Evolutionary conservation across 1,139 yeast genomes (phyloP).

Genomic region (Pichia sp.): DNA sequence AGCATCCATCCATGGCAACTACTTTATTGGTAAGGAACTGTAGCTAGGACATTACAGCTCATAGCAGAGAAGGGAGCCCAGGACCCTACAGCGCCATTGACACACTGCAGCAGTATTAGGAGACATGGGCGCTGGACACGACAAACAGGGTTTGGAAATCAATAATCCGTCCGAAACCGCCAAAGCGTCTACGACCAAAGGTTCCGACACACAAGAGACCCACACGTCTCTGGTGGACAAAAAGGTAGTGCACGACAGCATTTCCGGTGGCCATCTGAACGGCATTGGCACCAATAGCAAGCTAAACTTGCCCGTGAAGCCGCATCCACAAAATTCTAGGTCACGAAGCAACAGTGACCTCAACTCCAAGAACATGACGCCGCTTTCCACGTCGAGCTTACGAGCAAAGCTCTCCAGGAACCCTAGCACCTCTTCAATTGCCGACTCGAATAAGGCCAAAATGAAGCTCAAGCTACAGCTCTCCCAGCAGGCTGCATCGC

Average conservation of each 20-base stretch:
- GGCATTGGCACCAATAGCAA: neutral
- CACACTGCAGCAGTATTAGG: neutral
- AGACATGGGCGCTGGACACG: neutral
- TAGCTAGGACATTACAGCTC: neutral
- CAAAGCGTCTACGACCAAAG: neutral
- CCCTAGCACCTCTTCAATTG: slow-evolving; percentile 10
- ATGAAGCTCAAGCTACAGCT: slow-evolving; percentile 21
- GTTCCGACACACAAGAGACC: neutral
- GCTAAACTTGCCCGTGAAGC: neutral
- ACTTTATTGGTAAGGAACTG: neutral
- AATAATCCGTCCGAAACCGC: neutral
- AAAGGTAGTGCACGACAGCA: neutral
- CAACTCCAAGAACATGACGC: neutral
- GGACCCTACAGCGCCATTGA: neutral
- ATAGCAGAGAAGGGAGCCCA: neutral
- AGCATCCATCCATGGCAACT: neutral
- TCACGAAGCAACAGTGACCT: slow-evolving; percentile 11
- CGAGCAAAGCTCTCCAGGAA: slow-evolving; percentile 14
- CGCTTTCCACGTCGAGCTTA: slow-evolving; percentile 5
- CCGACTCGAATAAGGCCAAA: slow-evolving; percentile 17
- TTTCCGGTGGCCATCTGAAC: neutral
- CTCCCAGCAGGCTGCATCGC: slow-evolving; percentile 11
- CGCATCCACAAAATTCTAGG: neutral
- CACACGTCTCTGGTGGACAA: neutral
- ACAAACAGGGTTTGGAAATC: neutral